Evolutionary conservation across 2,329 filamentous ascomycete genomes (phyloP), one percentile per base, ranked within the genome.

Genomic region (Periglandula ipomoeae): DNA sequence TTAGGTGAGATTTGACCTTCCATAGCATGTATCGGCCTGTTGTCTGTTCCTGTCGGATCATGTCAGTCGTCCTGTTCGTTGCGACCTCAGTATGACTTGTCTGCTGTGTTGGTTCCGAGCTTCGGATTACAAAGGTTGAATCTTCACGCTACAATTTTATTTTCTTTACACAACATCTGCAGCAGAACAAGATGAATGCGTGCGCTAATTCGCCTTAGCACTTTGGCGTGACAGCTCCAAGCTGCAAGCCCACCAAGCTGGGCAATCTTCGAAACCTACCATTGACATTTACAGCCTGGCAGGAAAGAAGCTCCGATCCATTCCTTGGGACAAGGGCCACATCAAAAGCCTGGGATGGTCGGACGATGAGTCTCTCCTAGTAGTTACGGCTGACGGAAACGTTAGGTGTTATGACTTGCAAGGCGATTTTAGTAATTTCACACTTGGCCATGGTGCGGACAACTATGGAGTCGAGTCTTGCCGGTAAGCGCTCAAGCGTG

Each of bases 281-380:
- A 95, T 98, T 69, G 89, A 96, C 63, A 82, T 98, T 48, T 96
- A 96, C 73, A 95, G 87, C 62, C 91, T 85, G 65, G 85, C 93
- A 10, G 93, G 93, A 47, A 93, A 89, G 71, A 80, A 89, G 50
- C 84, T 98, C 53, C 84, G 85, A 59, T 82, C 81, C 62, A 89
- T 96, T 56, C 80, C 85, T 64, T 97, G 91, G 90, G 91, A 97
- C 59, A 88, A 90, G 68, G 88, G 88, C 41, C 74, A 82, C 3
- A 87, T 98, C 61, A 86, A 84, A 65, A 89, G 88, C 2, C 75
- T 98, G 19, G 93, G 93, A 30, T 98, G 93, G 93, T 95, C 90
- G 19, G 91, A 95, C 60, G 89, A 96, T 55, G 93, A 98, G 73
- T 85, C 87, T 62, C 76, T 98, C 42, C 72, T 98, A 4, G 85